These are phyloP conservation scores for Globisporangium spinosum DNA, from an alignment of 352 stramenopile genomes.

Conservation along the genomic window DNA sequence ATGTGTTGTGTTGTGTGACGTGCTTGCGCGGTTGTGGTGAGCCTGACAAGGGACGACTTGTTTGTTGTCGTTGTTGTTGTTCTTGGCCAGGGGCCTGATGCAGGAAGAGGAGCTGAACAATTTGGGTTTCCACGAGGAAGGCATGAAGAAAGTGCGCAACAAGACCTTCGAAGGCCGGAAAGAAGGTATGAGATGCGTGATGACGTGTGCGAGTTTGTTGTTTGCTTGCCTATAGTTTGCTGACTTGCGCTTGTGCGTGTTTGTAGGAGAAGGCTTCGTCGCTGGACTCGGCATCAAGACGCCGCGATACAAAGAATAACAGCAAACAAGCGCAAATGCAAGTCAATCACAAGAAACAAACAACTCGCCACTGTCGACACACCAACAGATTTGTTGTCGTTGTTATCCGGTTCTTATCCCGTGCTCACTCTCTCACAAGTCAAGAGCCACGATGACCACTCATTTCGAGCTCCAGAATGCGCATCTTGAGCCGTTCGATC, in stretches of 20 bases:
- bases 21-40: neutral
- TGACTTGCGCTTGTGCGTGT: neutral
- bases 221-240: neutral
- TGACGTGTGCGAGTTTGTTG: neutral
- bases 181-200: conserved; percentile 37
- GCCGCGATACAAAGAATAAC: conserved; percentile 57
- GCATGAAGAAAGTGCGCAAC: conserved; percentile 64
- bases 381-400: neutral
- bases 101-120: conserved; percentile 78
- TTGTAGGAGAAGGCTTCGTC: conserved; percentile 72
- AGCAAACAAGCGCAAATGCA: conserved; percentile 5
- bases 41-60: neutral
- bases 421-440: neutral
- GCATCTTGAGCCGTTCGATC: conserved; percentile 55
- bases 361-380: neutral
- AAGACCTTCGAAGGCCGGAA: conserved; percentile 61
- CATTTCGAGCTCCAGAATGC: conserved; percentile 59
- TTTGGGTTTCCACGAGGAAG: conserved; percentile 80
- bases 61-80: neutral
- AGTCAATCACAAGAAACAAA: neutral
- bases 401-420: neutral
- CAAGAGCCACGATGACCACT: neutral
- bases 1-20: neutral
- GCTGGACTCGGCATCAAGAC: conserved; percentile 75
- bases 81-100: conserved; percentile 65